A percentile compares a stretch with the other conserved stretches of the same genome.
Conservation (phyloP, 805 yeast genomes). For the Naumovozyma dairenensis region DNA sequence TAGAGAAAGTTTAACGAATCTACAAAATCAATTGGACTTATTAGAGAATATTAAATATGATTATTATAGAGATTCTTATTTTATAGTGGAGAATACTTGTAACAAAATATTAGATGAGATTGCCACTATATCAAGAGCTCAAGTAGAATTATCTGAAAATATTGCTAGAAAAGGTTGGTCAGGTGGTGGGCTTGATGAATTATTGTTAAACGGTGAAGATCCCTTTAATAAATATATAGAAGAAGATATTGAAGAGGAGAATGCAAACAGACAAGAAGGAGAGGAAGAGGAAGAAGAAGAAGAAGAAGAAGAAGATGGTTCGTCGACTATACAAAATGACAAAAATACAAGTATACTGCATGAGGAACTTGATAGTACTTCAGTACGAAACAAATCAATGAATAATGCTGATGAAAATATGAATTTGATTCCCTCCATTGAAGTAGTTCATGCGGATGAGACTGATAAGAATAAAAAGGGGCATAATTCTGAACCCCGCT, state of each 20-base stretch:
- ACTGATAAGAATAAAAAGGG: no score
- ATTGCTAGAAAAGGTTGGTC: constrained; percentile 79
- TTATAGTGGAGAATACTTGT: constrained; percentile 54
- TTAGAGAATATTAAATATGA: constrained; percentile 68
- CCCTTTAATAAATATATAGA: constrained; percentile 36
- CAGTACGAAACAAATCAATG: no score
- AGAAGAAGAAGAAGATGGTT: constrained; percentile 1
- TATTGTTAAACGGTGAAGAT: constrained; percentile 56
- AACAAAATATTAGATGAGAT: constrained; percentile 42
- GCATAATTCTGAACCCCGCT: no score
- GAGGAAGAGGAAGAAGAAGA: constrained; percentile 5
- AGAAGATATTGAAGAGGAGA: constrained; percentile 5
- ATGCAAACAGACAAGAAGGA: constrained; percentile 12
- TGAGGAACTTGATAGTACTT: no score
- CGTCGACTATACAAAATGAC: neutral
- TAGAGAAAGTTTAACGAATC: constrained; percentile 51
- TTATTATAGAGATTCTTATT: constrained; percentile 56
- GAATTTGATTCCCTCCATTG: no score
- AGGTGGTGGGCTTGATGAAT: constrained; percentile 75
- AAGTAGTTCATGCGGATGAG: no score
- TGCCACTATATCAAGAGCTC: constrained; percentile 63
- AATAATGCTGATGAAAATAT: no score
- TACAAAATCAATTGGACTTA: constrained; percentile 70
- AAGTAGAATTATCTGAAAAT: constrained; percentile 70
- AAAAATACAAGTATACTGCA: no score